These are phyloP conservation scores for Torulaspora quercuum DNA, from an alignment of 805 yeast genomes.

Conservation along the genomic window DNA sequence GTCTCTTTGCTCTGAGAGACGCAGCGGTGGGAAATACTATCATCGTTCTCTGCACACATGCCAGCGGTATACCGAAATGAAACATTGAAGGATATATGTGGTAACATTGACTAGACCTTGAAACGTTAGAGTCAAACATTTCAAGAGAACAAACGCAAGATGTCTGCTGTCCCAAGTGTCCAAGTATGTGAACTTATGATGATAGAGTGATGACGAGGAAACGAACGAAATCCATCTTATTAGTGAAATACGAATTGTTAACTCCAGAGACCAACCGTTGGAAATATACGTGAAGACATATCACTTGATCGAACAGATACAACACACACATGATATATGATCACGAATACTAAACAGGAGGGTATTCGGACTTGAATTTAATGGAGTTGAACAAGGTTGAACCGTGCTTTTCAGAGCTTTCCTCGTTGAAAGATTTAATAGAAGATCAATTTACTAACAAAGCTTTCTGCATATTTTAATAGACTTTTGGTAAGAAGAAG, in stretches of 20 bases:
- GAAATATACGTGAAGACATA: too few species aligned
- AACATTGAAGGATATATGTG: slow-evolving; percentile 11
- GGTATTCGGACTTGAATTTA: too few species aligned
- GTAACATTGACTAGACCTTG: slow-evolving; percentile 19
- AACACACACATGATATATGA: too few species aligned
- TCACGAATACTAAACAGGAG: too few species aligned
- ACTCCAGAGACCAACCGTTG: too few species aligned
- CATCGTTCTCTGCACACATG: slow-evolving; percentile 1
- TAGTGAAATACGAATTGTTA: too few species aligned
- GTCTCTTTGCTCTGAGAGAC: too few species aligned
- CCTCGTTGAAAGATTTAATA: too few species aligned
- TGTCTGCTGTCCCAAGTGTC: slow-evolving; percentile 81
- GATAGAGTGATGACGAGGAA: slow-evolving; percentile 2
- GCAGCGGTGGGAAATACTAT: background rate
- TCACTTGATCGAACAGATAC: too few species aligned
- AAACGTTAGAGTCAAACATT: slow-evolving; percentile 15
- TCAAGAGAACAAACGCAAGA: slow-evolving; percentile 39
- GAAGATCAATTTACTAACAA: slow-evolving; percentile 15
- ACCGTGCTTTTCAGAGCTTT: too few species aligned
- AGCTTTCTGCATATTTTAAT: slow-evolving; percentile 20
- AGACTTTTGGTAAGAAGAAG: slow-evolving; percentile 99
- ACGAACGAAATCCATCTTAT: too few species aligned
- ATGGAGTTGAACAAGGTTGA: too few species aligned
- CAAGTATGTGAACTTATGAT: slow-evolving; percentile 59
- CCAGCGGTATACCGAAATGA: slow-evolving; percentile 7